phyloP scores from a whole-genome alignment of 2,329 filamentous ascomycete genomes.

The Botrytis byssoidea region DNA sequence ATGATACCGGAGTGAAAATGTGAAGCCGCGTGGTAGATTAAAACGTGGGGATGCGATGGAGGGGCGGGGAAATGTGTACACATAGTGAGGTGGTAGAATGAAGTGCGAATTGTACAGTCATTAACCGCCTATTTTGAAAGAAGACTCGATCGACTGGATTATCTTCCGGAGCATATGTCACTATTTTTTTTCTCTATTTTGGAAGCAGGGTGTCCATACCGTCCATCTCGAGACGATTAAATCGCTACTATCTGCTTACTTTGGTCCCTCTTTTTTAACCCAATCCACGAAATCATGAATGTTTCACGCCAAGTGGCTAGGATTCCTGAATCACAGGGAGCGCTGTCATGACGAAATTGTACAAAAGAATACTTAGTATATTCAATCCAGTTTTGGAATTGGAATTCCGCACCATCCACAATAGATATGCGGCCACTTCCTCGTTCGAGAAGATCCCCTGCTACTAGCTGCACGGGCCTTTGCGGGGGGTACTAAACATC shows the following conservation, averaged over 20 bases:
- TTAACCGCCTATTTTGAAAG: constrained; percentile 1
- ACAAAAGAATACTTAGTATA: background rate
- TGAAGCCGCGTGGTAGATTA: constrained; percentile 2
- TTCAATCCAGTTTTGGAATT: background rate
- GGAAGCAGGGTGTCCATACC: background rate
- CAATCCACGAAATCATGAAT: background rate
- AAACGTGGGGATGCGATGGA: background rate
- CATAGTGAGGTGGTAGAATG: constrained; percentile 21
- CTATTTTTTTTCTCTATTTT: background rate
- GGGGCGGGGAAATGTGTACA: constrained; percentile 19
- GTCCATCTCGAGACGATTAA: background rate
- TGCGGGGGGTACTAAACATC: background rate
- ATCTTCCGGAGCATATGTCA: background rate
- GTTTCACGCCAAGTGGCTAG: constrained; percentile 4
- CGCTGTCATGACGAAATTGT: background rate
- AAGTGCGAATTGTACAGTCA: constrained; percentile 15
- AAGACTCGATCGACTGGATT: constrained; percentile 3
- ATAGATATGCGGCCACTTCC: constrained; percentile 5
- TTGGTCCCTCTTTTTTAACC: background rate
- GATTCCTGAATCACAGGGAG: background rate
- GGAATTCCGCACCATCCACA: background rate
- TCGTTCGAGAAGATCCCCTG: background rate
- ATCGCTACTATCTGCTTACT: background rate
- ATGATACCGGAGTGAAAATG: background rate
- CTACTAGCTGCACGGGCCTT: constrained; percentile 11